Evolutionary conservation across 1,284 basidiomycete species (phyloP), one percentile per base, ranked within the genome.

Genomic region (Ganoderma meredithae): DNA sequence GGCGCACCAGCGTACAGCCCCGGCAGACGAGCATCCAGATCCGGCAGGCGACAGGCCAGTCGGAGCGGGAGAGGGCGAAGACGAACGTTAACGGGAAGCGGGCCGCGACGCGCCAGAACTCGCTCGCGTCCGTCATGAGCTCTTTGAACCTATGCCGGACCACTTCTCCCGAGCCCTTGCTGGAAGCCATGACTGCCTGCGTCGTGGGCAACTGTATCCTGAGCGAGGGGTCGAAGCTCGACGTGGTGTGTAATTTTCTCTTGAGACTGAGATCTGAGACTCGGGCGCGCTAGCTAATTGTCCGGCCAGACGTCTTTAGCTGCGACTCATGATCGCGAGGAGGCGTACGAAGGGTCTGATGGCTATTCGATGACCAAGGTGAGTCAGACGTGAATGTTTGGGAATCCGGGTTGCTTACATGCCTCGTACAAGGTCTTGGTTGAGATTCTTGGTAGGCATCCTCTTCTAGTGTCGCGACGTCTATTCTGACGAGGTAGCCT

Each of bases 361-460:
- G 67, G 70, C 3, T 19, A 52, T 19, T 60, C 67, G 10, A 71
- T 71, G 70, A 71, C 70, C 7, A 64, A 58, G 63, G 69, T 63
- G 19, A 31, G 10, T 53, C 10, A 59, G 36, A 41, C 22, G 13
- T 15, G 13, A 17, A 41, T 6, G 13, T 15, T 41, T 41, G 3
- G 13, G 3, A 6, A 41, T 41, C 41, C 27, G 8, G 4, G 10
- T 47, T 4, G 4, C 17, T 9, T 63, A 27, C 10, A 17, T 19
- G 17, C 6, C 10, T 12, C 22, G 19, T 59, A 10, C 15, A 27
- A 70, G 69, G 53, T 41, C 10, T 59, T 71, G 70, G 40, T 64
- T 19, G 60, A 53, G 33, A 40, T 70, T 2, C 63, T 72, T 3
- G 31, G 71, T 70, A 8, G 22, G 71, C 31, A 31, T 55, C 25